Conservation (phyloP, 2,329 filamentous ascomycete genomes). For the Dothistroma pini region DNA sequence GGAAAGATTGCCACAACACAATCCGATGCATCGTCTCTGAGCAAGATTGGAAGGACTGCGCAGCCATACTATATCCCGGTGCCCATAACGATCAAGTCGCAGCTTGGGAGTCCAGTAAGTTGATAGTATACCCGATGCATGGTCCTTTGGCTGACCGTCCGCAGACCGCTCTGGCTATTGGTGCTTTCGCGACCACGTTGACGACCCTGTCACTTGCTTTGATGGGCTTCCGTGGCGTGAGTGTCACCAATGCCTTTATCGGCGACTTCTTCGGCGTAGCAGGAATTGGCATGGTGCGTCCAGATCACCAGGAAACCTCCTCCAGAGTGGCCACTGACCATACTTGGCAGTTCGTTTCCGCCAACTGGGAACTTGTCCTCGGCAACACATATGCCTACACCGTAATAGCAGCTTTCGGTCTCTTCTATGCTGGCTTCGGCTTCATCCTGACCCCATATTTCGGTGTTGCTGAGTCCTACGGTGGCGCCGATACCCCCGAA, state of each 20-base stretch:
- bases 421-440: slow-evolving; percentile 51
- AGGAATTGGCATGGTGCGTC: slow-evolving; percentile 48
- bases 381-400: slow-evolving; percentile 54
- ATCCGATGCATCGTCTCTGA: slow-evolving; percentile 16
- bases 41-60: slow-evolving; percentile 5
- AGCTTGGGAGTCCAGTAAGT: slow-evolving; percentile 27
- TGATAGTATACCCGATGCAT: not conserved
- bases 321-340: not conserved
- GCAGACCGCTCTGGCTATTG: slow-evolving; percentile 48
- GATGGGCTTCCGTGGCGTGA: slow-evolving; percentile 54
- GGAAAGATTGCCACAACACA: slow-evolving; percentile 24
- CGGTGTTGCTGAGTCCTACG: slow-evolving; percentile 45
- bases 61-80: slow-evolving; percentile 30
- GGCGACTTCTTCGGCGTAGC: slow-evolving; percentile 54
- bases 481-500: slow-evolving; percentile 38
- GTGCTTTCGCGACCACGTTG: slow-evolving; percentile 53
- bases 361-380: slow-evolving; percentile 54
- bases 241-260: slow-evolving; percentile 50
- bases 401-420: slow-evolving; percentile 53
- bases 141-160: slow-evolving; percentile 15
- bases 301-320: no score
- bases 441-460: slow-evolving; percentile 48
- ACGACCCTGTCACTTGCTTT: slow-evolving; percentile 53
- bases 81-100: slow-evolving; percentile 32
- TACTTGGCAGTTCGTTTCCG: slow-evolving; percentile 40